Conservation (phyloP, 768 basidiomycete species). For the Hemileccinum impolitum region DNA sequence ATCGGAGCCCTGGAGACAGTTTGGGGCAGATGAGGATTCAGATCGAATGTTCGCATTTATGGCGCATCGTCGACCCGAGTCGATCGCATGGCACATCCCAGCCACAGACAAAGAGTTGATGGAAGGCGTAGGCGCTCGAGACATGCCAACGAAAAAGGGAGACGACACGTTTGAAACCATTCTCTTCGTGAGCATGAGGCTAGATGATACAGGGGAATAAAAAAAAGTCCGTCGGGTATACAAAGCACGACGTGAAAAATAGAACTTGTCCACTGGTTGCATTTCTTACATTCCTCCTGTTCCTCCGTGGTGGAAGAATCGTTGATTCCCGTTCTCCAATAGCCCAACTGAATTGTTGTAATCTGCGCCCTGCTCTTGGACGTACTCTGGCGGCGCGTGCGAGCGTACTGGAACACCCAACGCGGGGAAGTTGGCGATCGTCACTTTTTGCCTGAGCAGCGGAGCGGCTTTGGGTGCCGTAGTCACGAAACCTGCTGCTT, state of each 20-base stretch:
- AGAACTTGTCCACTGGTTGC: too few relatives aligned
- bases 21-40: constrained; percentile 36
- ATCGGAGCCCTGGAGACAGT: constrained; percentile 36
- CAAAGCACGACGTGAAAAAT: too few relatives aligned
- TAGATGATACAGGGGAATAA: constrained; percentile 3
- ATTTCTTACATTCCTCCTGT: not conserved
- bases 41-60: constrained; percentile 58
- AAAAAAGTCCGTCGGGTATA: not conserved
- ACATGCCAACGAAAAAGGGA: constrained; percentile 41
- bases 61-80: constrained; percentile 55
- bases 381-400: constrained; percentile 25
- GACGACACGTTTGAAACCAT: constrained; percentile 75
- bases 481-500: too few relatives aligned
- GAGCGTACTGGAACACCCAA: constrained; percentile 41
- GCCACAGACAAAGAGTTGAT: constrained; percentile 52
- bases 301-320: constrained; percentile 36
- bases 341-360: constrained; percentile 51
- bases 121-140: constrained; percentile 51
- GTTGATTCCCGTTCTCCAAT: constrained; percentile 55
- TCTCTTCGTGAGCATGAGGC: constrained; percentile 39
- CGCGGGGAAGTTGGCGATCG: constrained; percentile 37
- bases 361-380: constrained; percentile 39
- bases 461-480: too few relatives aligned
- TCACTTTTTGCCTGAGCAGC: constrained; percentile 39
- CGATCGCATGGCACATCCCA: constrained; percentile 55